Evolutionary conservation across 2,329 filamentous ascomycete species (phyloP).

Genomic region (Colletotrichum gloeosporioides): DNA sequence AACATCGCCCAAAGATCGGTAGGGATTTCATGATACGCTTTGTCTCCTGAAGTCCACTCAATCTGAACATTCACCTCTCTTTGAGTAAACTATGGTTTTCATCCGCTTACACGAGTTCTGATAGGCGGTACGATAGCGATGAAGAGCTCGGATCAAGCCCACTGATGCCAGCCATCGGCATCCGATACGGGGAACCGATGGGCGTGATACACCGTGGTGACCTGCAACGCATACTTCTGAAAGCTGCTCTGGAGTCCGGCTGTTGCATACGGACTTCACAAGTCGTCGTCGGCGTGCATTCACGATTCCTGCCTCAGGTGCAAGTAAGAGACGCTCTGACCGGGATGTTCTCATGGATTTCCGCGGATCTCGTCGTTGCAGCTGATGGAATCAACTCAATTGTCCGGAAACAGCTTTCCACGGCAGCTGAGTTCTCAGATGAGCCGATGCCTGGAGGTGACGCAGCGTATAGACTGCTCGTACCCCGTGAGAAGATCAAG

Average conservation of each 20-base stretch:
- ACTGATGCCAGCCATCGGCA: constrained; percentile 22
- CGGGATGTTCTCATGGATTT: neutral
- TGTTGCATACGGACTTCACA: constrained; percentile 26
- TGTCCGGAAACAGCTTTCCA: constrained; percentile 56
- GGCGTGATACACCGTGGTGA: constrained; percentile 31
- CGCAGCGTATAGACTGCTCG: constrained; percentile 59
- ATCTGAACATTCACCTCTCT: too few relatives aligned
- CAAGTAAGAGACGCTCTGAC: neutral
- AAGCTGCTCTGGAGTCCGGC: constrained; percentile 23
- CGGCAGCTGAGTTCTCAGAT: constrained; percentile 49
- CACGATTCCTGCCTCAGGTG: constrained; percentile 26
- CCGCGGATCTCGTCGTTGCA: constrained; percentile 51
- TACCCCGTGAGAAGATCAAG: constrained; percentile 62
- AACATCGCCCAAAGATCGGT: neutral
- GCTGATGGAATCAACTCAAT: constrained; percentile 60
- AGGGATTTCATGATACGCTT: neutral
- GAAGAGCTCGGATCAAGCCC: constrained; percentile 27
- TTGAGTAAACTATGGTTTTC: too few relatives aligned
- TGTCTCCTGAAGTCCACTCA: neutral
- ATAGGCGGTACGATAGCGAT: constrained; percentile 28
- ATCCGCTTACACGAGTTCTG: neutral
- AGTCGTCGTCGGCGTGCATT: constrained; percentile 29
- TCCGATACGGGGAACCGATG: constrained; percentile 27
- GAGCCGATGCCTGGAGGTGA: constrained; percentile 54
- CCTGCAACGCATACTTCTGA: constrained; percentile 25